These are phyloP conservation scores for Madurella fahalii DNA, from an alignment of 2,329 filamentous ascomycete genomes.

Conservation along the genomic window DNA sequence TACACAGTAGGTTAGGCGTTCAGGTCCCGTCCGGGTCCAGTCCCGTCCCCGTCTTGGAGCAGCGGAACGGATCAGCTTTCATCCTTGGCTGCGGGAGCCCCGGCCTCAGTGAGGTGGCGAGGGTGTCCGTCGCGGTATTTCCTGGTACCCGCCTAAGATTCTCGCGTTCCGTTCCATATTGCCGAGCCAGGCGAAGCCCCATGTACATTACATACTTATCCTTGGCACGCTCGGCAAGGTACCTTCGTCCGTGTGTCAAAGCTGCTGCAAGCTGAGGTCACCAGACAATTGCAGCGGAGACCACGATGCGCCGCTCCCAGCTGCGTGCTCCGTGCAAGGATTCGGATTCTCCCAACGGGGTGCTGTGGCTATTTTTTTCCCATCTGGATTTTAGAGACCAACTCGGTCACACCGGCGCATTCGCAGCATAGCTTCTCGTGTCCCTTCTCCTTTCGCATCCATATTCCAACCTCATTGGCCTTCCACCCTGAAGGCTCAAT, in stretches of 20 bases:
- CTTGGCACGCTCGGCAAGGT: constrained; percentile 13
- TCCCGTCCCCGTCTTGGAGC: no score
- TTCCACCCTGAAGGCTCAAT: not conserved
- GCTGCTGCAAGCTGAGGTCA: constrained; percentile 24
- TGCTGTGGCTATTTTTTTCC: constrained; percentile 16
- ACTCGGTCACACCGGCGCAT: constrained; percentile 10
- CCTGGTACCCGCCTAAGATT: not conserved
- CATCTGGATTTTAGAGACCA: constrained; percentile 1
- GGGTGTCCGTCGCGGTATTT: not conserved
- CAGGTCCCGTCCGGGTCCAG: no score
- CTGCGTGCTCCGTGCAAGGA: constrained; percentile 11
- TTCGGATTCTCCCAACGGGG: constrained; percentile 13
- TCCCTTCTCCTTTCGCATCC: constrained; percentile 2
- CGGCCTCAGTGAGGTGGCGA: not conserved
- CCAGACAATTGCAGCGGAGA: constrained; percentile 18
- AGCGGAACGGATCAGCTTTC: constrained; percentile 12
- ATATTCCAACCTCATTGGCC: constrained; percentile 4
- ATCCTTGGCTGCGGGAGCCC: not conserved
- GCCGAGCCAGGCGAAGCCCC: constrained; percentile 10
- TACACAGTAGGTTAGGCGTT: no score
- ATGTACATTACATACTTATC: not conserved
- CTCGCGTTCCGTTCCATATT: constrained; percentile 13
- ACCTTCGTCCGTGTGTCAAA: constrained; percentile 14
- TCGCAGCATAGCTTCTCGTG: constrained; percentile 4
- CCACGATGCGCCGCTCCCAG: constrained; percentile 12